Percentiles rank a stretch among this genome's conserved stretches.
Conservation (phyloP, 441 rosid genomes). For the Heliophila coronopifolia region DNA sequence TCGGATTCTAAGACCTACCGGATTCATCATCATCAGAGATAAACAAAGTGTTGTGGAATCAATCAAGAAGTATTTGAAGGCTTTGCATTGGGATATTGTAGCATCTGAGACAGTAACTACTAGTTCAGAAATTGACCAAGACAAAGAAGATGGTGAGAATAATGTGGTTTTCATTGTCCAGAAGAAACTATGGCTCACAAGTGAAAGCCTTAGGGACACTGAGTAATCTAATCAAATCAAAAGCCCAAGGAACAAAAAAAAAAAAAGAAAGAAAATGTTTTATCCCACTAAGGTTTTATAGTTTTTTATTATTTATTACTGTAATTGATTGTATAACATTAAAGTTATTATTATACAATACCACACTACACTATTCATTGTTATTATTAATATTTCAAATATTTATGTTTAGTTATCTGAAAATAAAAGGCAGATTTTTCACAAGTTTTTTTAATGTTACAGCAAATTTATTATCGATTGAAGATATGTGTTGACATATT, state of each 20-base stretch:
- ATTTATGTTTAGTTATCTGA: no score
- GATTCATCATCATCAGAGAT: constrained; percentile 72
- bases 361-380: background rate
- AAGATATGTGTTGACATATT: no score
- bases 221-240: constrained; percentile 47
- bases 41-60: constrained; percentile 53
- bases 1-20: constrained; percentile 85
- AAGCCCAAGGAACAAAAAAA: background rate
- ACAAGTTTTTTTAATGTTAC: no score
- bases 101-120: constrained; percentile 32
- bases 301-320: constrained; percentile 18
- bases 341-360: constrained; percentile 9
- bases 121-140: constrained; percentile 44
- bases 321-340: constrained; percentile 26
- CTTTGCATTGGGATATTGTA: constrained; percentile 85
- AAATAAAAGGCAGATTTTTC: no score
- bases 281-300: constrained; percentile 17
- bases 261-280: constrained; percentile 11
- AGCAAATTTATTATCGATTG: no score
- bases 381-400: no score
- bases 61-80: constrained; percentile 58
- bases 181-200: constrained; percentile 88
- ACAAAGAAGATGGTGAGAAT: constrained; percentile 38
- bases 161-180: constrained; percentile 49
- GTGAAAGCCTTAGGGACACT: constrained; percentile 62